Evolutionary conservation across 2,329 filamentous ascomycete genomes (phyloP), one percentile per base, ranked within the genome.

Genomic region (Pseudocercospora fuligena): DNA sequence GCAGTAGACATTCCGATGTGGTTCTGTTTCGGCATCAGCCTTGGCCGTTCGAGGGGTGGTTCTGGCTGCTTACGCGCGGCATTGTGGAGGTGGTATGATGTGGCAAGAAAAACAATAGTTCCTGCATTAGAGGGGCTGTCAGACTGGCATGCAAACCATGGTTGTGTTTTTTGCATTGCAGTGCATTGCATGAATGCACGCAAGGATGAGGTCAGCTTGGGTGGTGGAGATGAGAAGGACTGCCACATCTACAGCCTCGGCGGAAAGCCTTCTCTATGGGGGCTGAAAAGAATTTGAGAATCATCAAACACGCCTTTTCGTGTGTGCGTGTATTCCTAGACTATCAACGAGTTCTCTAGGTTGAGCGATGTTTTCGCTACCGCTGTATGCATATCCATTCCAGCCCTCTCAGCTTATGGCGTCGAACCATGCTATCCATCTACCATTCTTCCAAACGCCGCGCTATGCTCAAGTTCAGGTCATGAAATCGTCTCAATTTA

Each of bases 401-500:
- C 27, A 40, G 21, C 25, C 12, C 23, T 23, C 27, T 16, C 27
- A 23, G 14, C 27, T 1, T 9, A 58, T 60, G 33, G 40, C 14
- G 23, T n/a, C 19, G 11, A 21, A 2, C 51, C 12, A 56, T 27
- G 51, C 51, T 29, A 25, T 2, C 33, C 12, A 5, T 31, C 33
- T 43, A 16, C 57, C 57, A 19, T 25, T 46, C 33, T 43, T 29
- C 57, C 29, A 27, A 60, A 60, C 57, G 57, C 57, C 57, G 19
- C 57, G 57, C 57, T 60, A 43, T 60, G 57, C 57, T 23, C 57
- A 23, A 43, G n/a, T 36, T 2, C n/a, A 23, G 19, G 19, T 65
- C 63, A 29, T 65, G 16, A 65, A 63, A 27, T 54, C 61, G 21
- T 59, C 1, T 46, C 63, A 53, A 7, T 65, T 25, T 19, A 47